These are phyloP conservation scores for Eragrostis nindensis DNA, from an alignment of 176 grass and related monocot genomes.

Conservation along the genomic window DNA sequence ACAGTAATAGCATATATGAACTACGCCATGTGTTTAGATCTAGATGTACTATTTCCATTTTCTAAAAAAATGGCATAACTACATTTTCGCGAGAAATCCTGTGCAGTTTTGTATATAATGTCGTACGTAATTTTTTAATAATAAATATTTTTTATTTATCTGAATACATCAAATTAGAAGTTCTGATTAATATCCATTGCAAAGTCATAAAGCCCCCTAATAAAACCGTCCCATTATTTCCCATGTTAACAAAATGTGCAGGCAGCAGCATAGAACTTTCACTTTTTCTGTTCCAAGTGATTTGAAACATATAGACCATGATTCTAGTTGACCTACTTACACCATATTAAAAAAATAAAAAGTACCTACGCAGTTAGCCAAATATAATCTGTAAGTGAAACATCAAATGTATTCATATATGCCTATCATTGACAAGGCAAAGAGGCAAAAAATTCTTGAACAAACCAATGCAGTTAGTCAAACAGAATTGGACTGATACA, in stretches of 20 bases:
- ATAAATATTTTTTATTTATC: background rate
- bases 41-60: background rate
- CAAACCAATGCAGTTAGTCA: background rate
- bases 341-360: no score
- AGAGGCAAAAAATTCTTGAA: slow-evolving; percentile 13
- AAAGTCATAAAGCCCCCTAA: background rate
- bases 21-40: background rate
- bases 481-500: background rate
- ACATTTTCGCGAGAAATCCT: background rate
- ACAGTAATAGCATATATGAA: background rate
- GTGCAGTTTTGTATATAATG: background rate
- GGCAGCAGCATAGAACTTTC: slow-evolving; percentile 4
- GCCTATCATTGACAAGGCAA: background rate
- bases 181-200: background rate
- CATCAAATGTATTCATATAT: background rate
- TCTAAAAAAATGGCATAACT: no score
- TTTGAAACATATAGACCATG: background rate
- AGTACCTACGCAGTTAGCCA: background rate
- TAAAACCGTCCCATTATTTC: background rate
- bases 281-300: background rate
- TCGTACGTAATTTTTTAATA: background rate
- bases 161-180: background rate
- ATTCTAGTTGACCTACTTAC: no score
- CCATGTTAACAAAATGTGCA: background rate
- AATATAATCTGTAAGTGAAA: background rate